Evolutionary conservation across 2,329 filamentous ascomycete genomes (phyloP).

Genomic region (Sphaerulina vaccinii): DNA sequence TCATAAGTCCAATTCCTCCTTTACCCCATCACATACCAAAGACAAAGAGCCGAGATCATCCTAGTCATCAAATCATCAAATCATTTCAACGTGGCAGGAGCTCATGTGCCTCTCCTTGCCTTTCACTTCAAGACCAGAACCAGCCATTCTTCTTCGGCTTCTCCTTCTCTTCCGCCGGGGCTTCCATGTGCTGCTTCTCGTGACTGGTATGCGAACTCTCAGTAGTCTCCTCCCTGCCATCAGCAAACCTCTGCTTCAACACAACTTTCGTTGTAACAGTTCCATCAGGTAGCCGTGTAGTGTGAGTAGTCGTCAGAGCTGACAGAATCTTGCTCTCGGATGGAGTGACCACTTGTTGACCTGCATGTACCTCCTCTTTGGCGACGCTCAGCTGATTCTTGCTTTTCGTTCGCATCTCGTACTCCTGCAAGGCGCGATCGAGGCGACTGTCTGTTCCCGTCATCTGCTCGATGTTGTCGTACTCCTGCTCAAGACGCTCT

Average conservation of each 20-base stretch:
- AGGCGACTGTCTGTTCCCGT: neutral
- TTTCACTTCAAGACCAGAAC: slow-evolving; percentile 41
- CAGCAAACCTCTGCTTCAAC: slow-evolving; percentile 58
- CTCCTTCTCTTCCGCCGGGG: slow-evolving; percentile 5
- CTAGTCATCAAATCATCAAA: neutral
- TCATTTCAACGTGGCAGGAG: too few relatives aligned
- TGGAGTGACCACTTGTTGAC: neutral
- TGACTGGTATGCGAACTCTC: slow-evolving; percentile 52
- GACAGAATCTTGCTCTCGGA: slow-evolving; percentile 45
- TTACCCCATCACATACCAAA: too few relatives aligned
- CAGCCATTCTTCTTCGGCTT: slow-evolving; percentile 29
- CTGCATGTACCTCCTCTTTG: too few relatives aligned
- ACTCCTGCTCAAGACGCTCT: slow-evolving; percentile 15
- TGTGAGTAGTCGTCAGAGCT: slow-evolving; percentile 58
- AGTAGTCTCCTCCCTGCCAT: slow-evolving; percentile 59
- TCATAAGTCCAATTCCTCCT: too few relatives aligned
- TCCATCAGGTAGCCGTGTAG: slow-evolving; percentile 56
- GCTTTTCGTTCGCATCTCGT: neutral
- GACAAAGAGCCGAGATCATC: neutral
- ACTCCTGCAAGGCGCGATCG: neutral
- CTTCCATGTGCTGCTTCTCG: slow-evolving; percentile 10
- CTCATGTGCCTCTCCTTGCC: too few relatives aligned
- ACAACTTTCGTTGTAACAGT: slow-evolving; percentile 58
- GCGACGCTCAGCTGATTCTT: too few relatives aligned
- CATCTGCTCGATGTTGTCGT: slow-evolving; percentile 13